Base-by-base conservation (phyloP, 805 yeast species). In the Komagataella ulmi region DNA sequence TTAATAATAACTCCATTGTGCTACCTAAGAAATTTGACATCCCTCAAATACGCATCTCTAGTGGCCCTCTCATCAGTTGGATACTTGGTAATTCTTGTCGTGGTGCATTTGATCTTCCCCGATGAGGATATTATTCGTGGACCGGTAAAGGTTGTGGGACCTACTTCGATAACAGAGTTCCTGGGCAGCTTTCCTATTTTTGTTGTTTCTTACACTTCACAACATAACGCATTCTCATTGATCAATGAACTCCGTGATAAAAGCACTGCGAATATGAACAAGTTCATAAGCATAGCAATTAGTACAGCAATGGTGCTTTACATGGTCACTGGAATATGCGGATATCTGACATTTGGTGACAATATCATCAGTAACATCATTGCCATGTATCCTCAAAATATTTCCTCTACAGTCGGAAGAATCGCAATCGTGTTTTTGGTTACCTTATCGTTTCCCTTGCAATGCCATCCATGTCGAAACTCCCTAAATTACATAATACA, bases 201-300 rank as follows among this genome's bases (percentile, higher is more conserved):
- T 58, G 91, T 91, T 12, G 90, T 91, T 71, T 96, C 97, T 0
- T 91, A 81, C 66, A 91, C 98, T 0, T 93, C 97, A 60, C 97
- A 91, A 62, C 97, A 91, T 65, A 91, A 91, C 67, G 88, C 88
- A 88, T 88, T 88, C 60, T 80, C 96, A 1, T 78, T 90, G 52
- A 77, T 89, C 51, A 91, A 90, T 60, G 98, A 91, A 67, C 75
- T 90, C 24, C 66, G 65, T 30, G 80, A 80, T 57, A 75, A 74
- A 54, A 68, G 84, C 0, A 67, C 76, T n/a, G 54, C 61, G 6
- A 70, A 68, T 40, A 69, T 81, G 54, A 67, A 71, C 52, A 65
- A 59, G 17, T 72, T 87, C 44, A 76, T 83, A 19, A 54, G 65
- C 17, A 55, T 67, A 7, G 80, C 90, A 1, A 77, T 88, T 54